phyloP scores from a whole-genome alignment of 2,329 filamentous ascomycete genomes.

The Ophiobolus disseminans region DNA sequence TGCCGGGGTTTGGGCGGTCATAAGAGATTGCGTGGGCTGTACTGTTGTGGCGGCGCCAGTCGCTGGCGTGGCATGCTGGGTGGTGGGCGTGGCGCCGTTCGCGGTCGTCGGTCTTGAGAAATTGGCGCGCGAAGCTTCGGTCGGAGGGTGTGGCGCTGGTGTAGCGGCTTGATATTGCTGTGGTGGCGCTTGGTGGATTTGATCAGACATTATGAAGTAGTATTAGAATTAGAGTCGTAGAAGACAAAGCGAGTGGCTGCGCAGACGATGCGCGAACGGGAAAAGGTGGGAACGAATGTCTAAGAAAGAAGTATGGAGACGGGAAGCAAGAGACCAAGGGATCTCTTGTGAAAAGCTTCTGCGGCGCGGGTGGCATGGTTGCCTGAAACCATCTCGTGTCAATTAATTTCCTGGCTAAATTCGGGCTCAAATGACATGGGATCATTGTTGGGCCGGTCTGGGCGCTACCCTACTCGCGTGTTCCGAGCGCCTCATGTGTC shows the following conservation, averaged over 20 bases:
- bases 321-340: neutral
- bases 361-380: neutral
- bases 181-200: slow-evolving; percentile 4
- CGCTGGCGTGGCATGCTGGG: slow-evolving; percentile 5
- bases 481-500: neutral
- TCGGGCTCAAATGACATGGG: neutral
- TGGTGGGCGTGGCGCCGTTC: slow-evolving; percentile 1
- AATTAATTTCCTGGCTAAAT: neutral
- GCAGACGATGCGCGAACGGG: neutral
- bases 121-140: slow-evolving; percentile 1
- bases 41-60: slow-evolving; percentile 4
- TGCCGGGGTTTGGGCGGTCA: neutral
- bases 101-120: slow-evolving; percentile 7
- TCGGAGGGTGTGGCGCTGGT: slow-evolving; percentile 1
- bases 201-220: slow-evolving; percentile 18
- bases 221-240: slow-evolving; percentile 3
- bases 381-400: neutral
- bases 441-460: neutral
- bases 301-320: neutral
- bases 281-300: neutral
- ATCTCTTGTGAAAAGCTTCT: neutral
- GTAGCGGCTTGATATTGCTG: slow-evolving; percentile 3
- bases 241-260: slow-evolving; percentile 6
- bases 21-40: neutral
- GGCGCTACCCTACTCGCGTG: neutral